Evolutionary conservation across 78 protist genomes (phyloP), one percentile per base, ranked within the genome.

Genomic region (Dictyostelium firmibasis): DNA sequence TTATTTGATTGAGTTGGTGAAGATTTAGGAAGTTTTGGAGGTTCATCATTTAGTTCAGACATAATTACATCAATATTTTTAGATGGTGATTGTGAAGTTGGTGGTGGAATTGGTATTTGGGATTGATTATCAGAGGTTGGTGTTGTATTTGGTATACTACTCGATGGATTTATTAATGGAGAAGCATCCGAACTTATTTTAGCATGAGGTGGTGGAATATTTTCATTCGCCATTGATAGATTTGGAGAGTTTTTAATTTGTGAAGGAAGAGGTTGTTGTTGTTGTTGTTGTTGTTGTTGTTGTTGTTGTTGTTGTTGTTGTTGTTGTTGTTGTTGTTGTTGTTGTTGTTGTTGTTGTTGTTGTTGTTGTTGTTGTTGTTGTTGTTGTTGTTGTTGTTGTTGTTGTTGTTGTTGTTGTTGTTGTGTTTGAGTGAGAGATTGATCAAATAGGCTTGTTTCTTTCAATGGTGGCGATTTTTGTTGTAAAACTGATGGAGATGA

Each of bases 171-270:
- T 57, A 57, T 57, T 57, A 57, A 57, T 20, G 67, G 27, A 4
- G 67, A 57, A 20, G 67, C 27, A 57, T 57, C 67, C 5, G 67
- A 57, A 20, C 67, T 57, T 20, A 57, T 57, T 57, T 57, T 57
- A 20, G 67, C 27, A 57, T 20, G 67, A 20, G 64, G 64, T 53
- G 64, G 64, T 53, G 64, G 64, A 11, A 57, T 57, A 57, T 16
- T 57, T 16, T 57, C 67, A 57, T 67, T 67, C 6, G 33, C 25
- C 33, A 13, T 16, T 33, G 38, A 27, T 35, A 23, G 43, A n/a
- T 20, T 76, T 25, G 89, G 92, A 43, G 31, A 79, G 3, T 84
- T 78, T 84, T 74, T 57, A 25, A 36, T 1, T 60, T 14, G 69
- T 69, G 70, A 79, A 23, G 43, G 81, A 29, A 36, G 75, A 13